phyloP scores from a whole-genome alignment of 768 basidiomycete genomes.

The Baorangia bicolor region DNA sequence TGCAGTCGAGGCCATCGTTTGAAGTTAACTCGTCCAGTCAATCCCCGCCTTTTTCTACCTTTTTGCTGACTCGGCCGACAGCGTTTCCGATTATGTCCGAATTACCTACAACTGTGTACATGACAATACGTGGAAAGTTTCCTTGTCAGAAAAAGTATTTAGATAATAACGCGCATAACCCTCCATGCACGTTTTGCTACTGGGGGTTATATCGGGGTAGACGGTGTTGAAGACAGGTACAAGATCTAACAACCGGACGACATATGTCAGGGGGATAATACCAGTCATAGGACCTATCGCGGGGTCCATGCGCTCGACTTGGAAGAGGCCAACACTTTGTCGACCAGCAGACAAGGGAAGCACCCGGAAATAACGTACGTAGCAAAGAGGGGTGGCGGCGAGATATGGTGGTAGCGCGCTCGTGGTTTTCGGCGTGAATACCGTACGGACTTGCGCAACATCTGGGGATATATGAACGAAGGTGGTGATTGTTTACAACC shows the following conservation, averaged over 20 bases:
- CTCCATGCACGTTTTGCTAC: background rate
- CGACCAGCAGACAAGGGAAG: background rate
- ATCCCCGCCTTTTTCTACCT: constrained; percentile 11
- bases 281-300: background rate
- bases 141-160: background rate
- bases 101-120: background rate
- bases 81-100: constrained; percentile 15
- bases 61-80: constrained; percentile 11
- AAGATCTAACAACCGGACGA: background rate
- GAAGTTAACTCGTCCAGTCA: background rate
- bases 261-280: background rate
- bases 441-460: background rate
- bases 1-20: constrained; percentile 59
- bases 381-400: background rate
- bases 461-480: background rate
- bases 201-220: background rate
- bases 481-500: background rate
- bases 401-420: background rate
- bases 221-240: background rate
- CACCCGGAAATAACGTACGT: background rate
- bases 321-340: background rate
- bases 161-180: no score
- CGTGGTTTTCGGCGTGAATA: background rate
- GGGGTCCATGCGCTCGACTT: background rate
- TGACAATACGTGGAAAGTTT: background rate